phyloP scores from a whole-genome alignment of 306 rosid genomes.

The Trichosanthes cucumerina region DNA sequence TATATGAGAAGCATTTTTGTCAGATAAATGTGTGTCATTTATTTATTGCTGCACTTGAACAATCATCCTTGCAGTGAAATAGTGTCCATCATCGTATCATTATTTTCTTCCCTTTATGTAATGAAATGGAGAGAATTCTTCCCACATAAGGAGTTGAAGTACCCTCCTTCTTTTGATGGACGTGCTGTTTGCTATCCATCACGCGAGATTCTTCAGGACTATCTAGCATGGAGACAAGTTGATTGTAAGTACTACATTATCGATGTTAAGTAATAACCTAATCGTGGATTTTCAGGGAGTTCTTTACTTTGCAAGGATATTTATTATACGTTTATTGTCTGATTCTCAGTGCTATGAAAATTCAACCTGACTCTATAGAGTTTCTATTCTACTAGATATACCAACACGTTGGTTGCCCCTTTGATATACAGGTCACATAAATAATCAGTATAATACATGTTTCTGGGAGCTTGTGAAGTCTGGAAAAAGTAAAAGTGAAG shows the following conservation, averaged over 20 bases:
- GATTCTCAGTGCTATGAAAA: background rate
- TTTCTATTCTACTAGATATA: background rate
- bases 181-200: constrained; percentile 84
- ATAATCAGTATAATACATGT: constrained; percentile 84
- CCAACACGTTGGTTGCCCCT: background rate
- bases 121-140: constrained; percentile 59
- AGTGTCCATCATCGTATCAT: constrained; percentile 46
- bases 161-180: constrained; percentile 66
- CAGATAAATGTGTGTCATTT: background rate
- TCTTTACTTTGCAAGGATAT: background rate
- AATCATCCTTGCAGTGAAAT: constrained; percentile 35
- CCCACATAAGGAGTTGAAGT: constrained; percentile 35
- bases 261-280: background rate
- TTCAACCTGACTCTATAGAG: background rate
- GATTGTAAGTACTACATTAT: constrained; percentile 44
- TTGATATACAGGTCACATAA: constrained; percentile 53
- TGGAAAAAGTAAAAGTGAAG: constrained; percentile 66
- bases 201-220: constrained; percentile 54
- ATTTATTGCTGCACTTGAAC: background rate
- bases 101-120: constrained; percentile 55
- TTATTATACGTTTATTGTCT: background rate
- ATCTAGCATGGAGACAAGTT: constrained; percentile 86
- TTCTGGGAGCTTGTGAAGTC: constrained; percentile 76
- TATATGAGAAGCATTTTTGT: background rate
- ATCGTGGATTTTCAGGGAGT: background rate